Evolutionary conservation across 169 alveolate species (phyloP).

Genomic region (Theileria luwenshuni): DNA sequence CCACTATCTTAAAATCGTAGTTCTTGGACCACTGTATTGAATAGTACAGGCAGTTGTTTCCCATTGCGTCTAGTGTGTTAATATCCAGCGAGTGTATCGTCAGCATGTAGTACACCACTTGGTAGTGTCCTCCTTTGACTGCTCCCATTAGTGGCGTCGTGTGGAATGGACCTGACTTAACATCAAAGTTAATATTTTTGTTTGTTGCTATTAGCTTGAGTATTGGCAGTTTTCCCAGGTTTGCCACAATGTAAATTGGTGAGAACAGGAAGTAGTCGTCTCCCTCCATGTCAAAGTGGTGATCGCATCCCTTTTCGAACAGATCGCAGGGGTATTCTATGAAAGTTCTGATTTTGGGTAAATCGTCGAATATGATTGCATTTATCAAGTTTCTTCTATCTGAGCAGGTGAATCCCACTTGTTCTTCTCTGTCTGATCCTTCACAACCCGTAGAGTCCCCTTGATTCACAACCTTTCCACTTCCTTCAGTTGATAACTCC

Average conservation of each 20-base stretch:
- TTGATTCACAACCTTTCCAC: neutral
- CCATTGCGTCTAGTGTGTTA: constrained; percentile 77
- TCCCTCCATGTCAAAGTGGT: constrained; percentile 12
- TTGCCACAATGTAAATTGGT: constrained; percentile 67
- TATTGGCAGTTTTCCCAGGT: constrained; percentile 69
- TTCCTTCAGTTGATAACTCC: neutral
- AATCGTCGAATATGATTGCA: constrained; percentile 42
- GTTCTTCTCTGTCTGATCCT: neutral
- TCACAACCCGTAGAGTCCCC: neutral
- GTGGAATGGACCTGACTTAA: constrained; percentile 61
- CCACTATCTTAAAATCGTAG: constrained; percentile 28
- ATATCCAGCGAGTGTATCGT: constrained; percentile 77
- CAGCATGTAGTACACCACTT: constrained; percentile 72
- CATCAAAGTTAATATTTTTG: constrained; percentile 61
- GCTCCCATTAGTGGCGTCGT: constrained; percentile 87
- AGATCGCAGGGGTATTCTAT: constrained; percentile 29
- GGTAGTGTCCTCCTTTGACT: constrained; percentile 78
- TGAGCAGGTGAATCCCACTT: neutral
- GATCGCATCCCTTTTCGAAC: constrained; percentile 13
- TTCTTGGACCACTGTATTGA: constrained; percentile 44
- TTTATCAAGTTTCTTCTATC: constrained; percentile 35
- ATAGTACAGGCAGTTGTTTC: constrained; percentile 80
- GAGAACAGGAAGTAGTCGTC: constrained; percentile 40
- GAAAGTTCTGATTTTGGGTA: constrained; percentile 6
- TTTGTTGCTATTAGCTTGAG: constrained; percentile 36